Conservation (phyloP, 1,139 yeast genomes). For the Candida glucosophila region DNA sequence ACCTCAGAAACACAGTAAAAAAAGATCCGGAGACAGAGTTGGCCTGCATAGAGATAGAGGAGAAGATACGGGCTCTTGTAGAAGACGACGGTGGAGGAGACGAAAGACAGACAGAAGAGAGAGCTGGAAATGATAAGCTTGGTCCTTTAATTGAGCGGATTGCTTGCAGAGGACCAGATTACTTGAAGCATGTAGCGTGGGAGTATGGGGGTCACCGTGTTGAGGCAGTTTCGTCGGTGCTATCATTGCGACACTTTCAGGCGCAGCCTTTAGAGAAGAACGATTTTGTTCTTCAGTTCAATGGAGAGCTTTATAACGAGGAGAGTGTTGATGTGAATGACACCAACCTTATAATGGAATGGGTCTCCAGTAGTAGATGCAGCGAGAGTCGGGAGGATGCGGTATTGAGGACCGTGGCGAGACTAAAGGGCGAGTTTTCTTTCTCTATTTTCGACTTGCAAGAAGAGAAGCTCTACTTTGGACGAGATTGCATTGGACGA, state of each 20-base stretch:
- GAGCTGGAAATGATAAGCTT: slow-evolving; percentile 6
- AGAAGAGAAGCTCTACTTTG: slow-evolving; percentile 50
- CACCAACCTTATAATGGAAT: slow-evolving; percentile 20
- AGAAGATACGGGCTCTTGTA: slow-evolving; percentile 8
- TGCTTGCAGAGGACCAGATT: slow-evolving; percentile 51
- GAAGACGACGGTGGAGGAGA: slow-evolving; percentile 1
- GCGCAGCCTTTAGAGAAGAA: slow-evolving; percentile 49
- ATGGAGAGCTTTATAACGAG: slow-evolving; percentile 76
- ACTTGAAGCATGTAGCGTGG: slow-evolving; percentile 11
- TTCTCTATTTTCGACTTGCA: slow-evolving; percentile 38
- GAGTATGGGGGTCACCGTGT: slow-evolving; percentile 7
- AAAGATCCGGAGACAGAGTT: slow-evolving; percentile 8
- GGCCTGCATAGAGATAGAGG: slow-evolving; percentile 7
- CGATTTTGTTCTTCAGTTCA: slow-evolving; percentile 51
- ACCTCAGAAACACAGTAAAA: slow-evolving; percentile 23
- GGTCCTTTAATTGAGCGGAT: slow-evolving; percentile 33
- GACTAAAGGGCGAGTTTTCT: slow-evolving; percentile 78
- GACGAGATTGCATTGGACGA: slow-evolving; percentile 77
- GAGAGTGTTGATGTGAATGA: slow-evolving; percentile 35
- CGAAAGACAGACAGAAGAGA: slow-evolving; percentile 1
- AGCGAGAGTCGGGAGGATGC: slow-evolving; percentile 14
- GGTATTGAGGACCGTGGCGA: slow-evolving; percentile 22
- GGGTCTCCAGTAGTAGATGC: slow-evolving; percentile 9
- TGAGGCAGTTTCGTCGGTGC: slow-evolving; percentile 55
- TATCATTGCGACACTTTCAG: slow-evolving; percentile 65